Base-by-base conservation (phyloP, 163 green algal species). In the Chlamydomonas reinhardtii region DNA sequence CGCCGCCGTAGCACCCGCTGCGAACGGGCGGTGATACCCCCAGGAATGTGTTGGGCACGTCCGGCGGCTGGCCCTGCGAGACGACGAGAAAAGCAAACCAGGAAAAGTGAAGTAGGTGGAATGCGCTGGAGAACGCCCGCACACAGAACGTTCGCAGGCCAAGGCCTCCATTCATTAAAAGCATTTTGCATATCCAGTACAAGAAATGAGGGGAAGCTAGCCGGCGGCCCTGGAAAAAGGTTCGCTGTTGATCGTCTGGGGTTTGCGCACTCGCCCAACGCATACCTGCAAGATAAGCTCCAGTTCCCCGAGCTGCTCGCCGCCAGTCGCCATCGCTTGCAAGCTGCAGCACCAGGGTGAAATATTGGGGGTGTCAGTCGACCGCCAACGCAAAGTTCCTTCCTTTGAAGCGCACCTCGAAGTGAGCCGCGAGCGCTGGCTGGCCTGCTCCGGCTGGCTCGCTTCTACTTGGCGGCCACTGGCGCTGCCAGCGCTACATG, bases 1-100 rank as follows among this genome's bases (percentile, higher is more conserved):
- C 90, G 27, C 88, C 88, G 22, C 80, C 80, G 34, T 73, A 79
- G 29, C 70, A 86, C 34, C 80, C 80, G 35, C 76, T 88, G 16
- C 90, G 86, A 39, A 92, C 82, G 4, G 90, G 90, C 15, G 90
- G 90, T 6, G 82, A 90, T 0, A 89, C 76, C 22, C 90, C 90
- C 12, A 92, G 68, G 35, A 82, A 93, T 6, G 65, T 83, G 25
- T 52, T 79, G 27, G 70, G 34, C 25, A 32, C 56, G 11, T 86
- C 80, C 4, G 70, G 80, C 16, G 80, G 34, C 34, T 79, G 80
- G 9, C 80, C 70, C 80, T 86, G 70, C 17, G 52, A 19, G 19
- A n/a, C 25, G 4, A 68, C 17, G 19, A 75, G 32, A 59, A 24
- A 29, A 25, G 25, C 32, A 73, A 5, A 12, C 66, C 4, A 6